Base-by-base conservation (phyloP, 768 basidiomycete genomes). In the Candolleomyces efflorescens region DNA sequence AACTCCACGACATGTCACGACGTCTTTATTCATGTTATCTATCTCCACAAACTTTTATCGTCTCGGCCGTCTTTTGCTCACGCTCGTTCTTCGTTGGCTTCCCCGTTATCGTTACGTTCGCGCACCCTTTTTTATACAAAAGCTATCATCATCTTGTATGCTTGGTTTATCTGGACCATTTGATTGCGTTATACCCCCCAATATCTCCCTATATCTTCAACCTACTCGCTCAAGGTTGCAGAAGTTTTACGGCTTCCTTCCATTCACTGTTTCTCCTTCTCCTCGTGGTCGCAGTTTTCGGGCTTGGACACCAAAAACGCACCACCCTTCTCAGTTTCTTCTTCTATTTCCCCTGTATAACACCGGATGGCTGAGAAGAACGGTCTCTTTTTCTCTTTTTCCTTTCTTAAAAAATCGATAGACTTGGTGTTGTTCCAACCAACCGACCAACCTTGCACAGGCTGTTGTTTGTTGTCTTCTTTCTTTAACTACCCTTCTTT, bases 1-100 rank as follows among this genome's bases (percentile, higher is more conserved):
- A 51, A 60, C 44, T 50, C 64, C 64, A 78, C 69, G 78, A 78
- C 68, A 62, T 62, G 63, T 78, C 68, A 83, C 64, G 82, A 82
- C 73, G 65, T 66, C 61, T 69, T 70, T 65, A 63, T 63, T 68
- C 63, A 55, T 52, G 54, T 56, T 62, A 62, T 65, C 62, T 67
- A 59, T 65, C n/a, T n/a, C n/a, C 58, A 58, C 62, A 61, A 60
- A 55, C 62, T 60, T 66, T 60, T 60, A 55, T 64, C 65, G 59
- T 65, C 63, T 65, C 64, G 50, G 58, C 51, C 59, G 58, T 52
- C 55, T 58, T 59, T 41, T 56, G 58, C 62, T 62, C 58, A 62
- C 65, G 58, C 65, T 56, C 61, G 65, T 68, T 65, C 63, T 66
- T 63, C 54, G 65, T 69, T 67, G 60, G 60, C 65, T 66, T 64